Evolutionary conservation across 805 yeast genomes (phyloP).

Genomic region (Candida argentea): DNA sequence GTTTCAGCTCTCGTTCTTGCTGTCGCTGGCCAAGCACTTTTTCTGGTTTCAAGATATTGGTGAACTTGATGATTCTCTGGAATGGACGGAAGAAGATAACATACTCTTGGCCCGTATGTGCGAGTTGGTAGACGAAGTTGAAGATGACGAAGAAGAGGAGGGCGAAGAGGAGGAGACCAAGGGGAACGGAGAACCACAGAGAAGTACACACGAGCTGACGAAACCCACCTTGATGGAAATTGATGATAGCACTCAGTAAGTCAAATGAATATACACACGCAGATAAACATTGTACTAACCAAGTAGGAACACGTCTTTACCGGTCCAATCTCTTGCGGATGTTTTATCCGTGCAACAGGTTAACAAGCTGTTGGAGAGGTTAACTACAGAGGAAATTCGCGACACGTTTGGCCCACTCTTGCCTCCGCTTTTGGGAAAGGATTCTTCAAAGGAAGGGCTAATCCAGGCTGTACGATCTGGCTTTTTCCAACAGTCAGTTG

Average conservation of each 20-base stretch:
- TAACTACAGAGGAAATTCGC: constrained; percentile 24
- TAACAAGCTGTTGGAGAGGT: constrained; percentile 19
- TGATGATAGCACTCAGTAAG: constrained; percentile 1
- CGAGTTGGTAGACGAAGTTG: constrained; percentile 35
- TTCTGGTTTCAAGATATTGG: constrained; percentile 76
- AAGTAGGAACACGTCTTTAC: constrained; percentile 10
- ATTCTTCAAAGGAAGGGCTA: constrained; percentile 26
- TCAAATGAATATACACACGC: not conserved
- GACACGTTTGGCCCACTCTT: constrained; percentile 25
- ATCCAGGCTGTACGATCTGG: constrained; percentile 36
- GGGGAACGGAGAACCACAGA: constrained; percentile 3
- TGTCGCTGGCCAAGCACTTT: constrained; percentile 49
- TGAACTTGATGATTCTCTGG: constrained; percentile 48
- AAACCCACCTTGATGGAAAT: constrained; percentile 1
- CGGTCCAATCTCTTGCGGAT: constrained; percentile 23
- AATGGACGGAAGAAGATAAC: constrained; percentile 50
- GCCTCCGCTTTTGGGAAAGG: constrained; percentile 30
- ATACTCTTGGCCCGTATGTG: constrained; percentile 38
- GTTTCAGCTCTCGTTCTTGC: constrained; percentile 51
- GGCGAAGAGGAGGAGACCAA: constrained; percentile 11
- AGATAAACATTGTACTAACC: not conserved
- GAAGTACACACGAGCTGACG: not conserved
- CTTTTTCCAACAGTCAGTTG: constrained; percentile 35
- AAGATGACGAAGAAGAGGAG: constrained; percentile 24
- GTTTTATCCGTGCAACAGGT: constrained; percentile 22